Percentiles rank a stretch among this genome's conserved stretches.
phyloP scores from a whole-genome alignment of 1,284 basidiomycete species.

The Apiotrichum mycotoxinovorans region DNA sequence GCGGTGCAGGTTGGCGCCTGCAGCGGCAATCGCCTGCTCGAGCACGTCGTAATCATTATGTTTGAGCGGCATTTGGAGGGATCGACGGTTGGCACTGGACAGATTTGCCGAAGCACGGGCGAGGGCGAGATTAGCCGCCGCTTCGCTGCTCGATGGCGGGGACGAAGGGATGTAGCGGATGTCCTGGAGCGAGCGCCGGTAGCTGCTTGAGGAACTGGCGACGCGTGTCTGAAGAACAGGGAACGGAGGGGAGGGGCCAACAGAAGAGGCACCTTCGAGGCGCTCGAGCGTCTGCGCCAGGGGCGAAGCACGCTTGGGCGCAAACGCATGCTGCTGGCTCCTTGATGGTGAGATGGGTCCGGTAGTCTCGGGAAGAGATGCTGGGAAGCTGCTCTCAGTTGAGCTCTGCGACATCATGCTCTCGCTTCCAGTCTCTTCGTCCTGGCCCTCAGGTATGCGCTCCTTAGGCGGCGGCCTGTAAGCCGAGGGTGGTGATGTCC shows the following conservation, averaged over 20 bases:
- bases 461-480: not conserved
- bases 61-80: constrained; percentile 10
- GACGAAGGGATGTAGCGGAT: constrained; percentile 18
- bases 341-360: not conserved
- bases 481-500: constrained; percentile 6
- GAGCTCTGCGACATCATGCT: constrained; percentile 6
- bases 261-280: constrained; percentile 7
- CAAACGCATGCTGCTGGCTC: constrained; percentile 4
- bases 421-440: constrained; percentile 17
- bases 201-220: constrained; percentile 1
- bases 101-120: constrained; percentile 16
- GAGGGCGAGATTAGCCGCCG: constrained; percentile 13
- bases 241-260: constrained; percentile 2
- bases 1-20: constrained; percentile 10
- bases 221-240: constrained; percentile 3
- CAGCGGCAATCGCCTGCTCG: constrained; percentile 7
- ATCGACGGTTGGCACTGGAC: constrained; percentile 19
- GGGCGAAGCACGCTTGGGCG: constrained; percentile 15
- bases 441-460: constrained; percentile 1
- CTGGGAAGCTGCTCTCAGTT: constrained; percentile 10
- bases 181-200: constrained; percentile 19
- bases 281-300: constrained; percentile 15
- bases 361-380: constrained; percentile 7
- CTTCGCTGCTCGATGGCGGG: constrained; percentile 12
- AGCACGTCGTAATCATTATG: not conserved